phyloP scores from a whole-genome alignment of 495 filamentous ascomycete species.

The Penicillium flavigenum region DNA sequence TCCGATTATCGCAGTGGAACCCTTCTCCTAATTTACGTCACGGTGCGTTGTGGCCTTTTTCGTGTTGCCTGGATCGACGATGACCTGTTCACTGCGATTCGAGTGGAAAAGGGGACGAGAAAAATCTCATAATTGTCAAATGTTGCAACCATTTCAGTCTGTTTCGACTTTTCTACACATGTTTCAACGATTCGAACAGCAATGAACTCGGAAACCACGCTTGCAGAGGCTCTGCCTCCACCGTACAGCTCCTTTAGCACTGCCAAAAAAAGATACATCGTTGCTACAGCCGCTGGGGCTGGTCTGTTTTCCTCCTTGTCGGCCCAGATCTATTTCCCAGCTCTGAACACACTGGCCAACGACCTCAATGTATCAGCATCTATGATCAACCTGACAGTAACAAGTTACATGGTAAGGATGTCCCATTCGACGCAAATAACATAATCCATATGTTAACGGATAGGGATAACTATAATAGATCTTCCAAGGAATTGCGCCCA shows the following conservation, averaged over 20 bases:
- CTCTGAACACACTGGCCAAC: constrained; percentile 30
- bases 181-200: not conserved
- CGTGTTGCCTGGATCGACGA: not conserved
- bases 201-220: constrained; percentile 14
- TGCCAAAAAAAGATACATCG: constrained; percentile 19
- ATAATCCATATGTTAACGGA: not conserved
- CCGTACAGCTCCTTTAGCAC: constrained; percentile 17
- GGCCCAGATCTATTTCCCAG: constrained; percentile 43
- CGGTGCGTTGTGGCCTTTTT: not conserved
- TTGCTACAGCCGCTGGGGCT: constrained; percentile 17
- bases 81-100: not conserved
- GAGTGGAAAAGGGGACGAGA: not conserved
- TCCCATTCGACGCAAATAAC: not conserved
- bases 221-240: constrained; percentile 10
- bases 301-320: constrained; percentile 38
- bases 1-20: constrained; percentile 8
- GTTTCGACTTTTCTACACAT: not conserved
- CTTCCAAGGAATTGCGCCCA: constrained; percentile 52
- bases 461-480: constrained; percentile 26
- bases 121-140: not conserved
- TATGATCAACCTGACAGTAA: constrained; percentile 44
- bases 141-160: not conserved
- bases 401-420: constrained; percentile 35
- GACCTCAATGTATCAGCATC: constrained; percentile 29
- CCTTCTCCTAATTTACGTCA: constrained; percentile 5